A percentile compares a stretch with the other conserved stretches of the same genome.
Evolutionary conservation across 148 eudicot genomes (phyloP).

Genomic region (Camellia granthamiana): DNA sequence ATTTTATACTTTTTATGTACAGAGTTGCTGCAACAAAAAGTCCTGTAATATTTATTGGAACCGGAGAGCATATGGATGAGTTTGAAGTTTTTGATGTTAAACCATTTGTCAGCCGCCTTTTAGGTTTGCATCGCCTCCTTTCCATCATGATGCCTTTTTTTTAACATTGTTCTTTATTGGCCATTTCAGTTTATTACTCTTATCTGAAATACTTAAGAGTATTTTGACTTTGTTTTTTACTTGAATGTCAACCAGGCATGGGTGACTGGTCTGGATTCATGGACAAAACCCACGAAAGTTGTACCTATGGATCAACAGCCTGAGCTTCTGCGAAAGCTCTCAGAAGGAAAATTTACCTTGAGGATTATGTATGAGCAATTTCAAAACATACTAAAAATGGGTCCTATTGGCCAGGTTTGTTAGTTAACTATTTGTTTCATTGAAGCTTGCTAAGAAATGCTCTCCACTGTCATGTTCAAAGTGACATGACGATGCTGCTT

Average conservation of each 20-base stretch:
- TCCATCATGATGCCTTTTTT: neutral
- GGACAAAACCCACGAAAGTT: slow-evolving; percentile 97
- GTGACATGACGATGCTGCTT: neutral
- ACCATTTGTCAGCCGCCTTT: slow-evolving; percentile 97
- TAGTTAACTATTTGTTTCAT: slow-evolving; percentile 11
- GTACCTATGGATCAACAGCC: slow-evolving; percentile 99
- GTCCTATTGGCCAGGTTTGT: slow-evolving; percentile 93
- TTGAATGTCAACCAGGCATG: slow-evolving; percentile 56
- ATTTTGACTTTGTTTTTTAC: slow-evolving; percentile 4
- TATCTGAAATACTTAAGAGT: neutral
- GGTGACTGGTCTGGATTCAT: slow-evolving; percentile 98
- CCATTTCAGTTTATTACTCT: neutral
- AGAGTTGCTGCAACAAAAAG: slow-evolving; percentile 99
- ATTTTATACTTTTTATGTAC: slow-evolving; percentile 17
- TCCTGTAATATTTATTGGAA: slow-evolving; percentile 97
- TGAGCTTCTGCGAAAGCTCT: slow-evolving; percentile 94
- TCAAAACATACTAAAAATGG: slow-evolving; percentile 93
- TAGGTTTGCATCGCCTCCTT: slow-evolving; percentile 46
- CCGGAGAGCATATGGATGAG: slow-evolving; percentile 99
- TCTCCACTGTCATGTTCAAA: neutral
- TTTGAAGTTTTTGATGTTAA: slow-evolving; percentile 96
- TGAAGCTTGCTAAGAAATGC: neutral
- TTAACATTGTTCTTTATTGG: neutral
- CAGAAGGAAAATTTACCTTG: slow-evolving; percentile 89
- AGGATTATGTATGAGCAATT: slow-evolving; percentile 98